phyloP scores from a whole-genome alignment of 2,329 filamentous ascomycete genomes.

The Cercospora brassicicola region DNA sequence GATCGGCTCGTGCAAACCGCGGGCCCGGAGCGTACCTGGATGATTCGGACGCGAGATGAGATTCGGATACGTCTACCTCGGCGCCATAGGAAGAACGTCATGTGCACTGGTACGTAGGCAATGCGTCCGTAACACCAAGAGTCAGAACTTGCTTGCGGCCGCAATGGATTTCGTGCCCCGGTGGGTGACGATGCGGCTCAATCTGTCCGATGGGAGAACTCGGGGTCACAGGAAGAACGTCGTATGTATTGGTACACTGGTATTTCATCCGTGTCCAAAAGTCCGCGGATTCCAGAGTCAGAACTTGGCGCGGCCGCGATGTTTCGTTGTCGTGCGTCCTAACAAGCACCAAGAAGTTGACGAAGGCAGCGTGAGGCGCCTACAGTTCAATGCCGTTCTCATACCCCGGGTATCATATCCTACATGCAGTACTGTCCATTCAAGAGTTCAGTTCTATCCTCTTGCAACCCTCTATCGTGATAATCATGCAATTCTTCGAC shows the following conservation, averaged over 20 bases:
- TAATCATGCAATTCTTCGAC: background rate
- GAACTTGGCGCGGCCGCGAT: background rate
- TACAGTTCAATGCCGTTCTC: background rate
- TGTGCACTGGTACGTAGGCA: too few relatives aligned
- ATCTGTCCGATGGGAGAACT: background rate
- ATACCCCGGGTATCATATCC: background rate
- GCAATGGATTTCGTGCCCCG: too few relatives aligned
- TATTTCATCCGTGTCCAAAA: background rate
- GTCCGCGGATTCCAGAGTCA: background rate
- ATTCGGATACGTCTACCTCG: too few relatives aligned
- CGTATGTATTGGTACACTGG: background rate
- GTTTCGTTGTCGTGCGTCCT: background rate
- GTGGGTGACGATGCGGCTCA: background rate
- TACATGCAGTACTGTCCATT: background rate
- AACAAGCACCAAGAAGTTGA: background rate
- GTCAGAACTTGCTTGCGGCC: too few relatives aligned
- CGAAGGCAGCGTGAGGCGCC: background rate
- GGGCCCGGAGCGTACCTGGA: background rate
- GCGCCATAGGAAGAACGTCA: too few relatives aligned
- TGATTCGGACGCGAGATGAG: background rate
- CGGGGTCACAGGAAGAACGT: background rate
- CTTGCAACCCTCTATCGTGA: background rate
- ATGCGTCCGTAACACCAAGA: too few relatives aligned
- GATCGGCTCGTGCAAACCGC: background rate
- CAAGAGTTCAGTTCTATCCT: background rate